These are phyloP conservation scores for Ophiostoma novo-ulmi DNA, from an alignment of 2,329 filamentous ascomycete genomes.

Conservation along the genomic window DNA sequence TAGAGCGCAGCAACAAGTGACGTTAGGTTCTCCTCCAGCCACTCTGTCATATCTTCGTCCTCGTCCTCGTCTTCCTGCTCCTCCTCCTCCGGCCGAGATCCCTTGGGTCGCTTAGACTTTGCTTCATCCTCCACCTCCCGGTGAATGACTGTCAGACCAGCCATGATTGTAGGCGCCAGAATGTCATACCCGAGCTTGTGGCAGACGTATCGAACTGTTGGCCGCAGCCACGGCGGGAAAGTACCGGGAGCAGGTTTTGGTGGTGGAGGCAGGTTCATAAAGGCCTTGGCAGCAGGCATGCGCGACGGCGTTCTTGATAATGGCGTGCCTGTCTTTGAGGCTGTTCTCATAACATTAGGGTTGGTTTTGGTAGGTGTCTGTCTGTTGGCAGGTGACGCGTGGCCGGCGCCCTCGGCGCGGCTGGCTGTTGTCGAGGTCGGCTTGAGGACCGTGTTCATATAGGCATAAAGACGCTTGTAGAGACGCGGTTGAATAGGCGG, in stretches of 20 bases:
- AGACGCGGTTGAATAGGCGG: constrained; percentile 74
- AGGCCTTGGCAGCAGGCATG: constrained; percentile 31
- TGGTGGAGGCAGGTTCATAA: neutral
- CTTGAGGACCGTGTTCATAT: constrained; percentile 66
- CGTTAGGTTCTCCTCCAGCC: constrained; percentile 46
- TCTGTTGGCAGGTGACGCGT: constrained; percentile 26
- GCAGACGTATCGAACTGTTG: constrained; percentile 62
- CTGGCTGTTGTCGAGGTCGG: neutral
- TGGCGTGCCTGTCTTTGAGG: neutral
- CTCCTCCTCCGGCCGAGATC: neutral
- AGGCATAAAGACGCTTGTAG: constrained; percentile 78
- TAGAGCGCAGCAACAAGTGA: constrained; percentile 56
- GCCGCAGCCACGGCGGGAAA: constrained; percentile 59
- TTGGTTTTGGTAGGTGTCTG: neutral
- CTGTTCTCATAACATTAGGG: neutral
- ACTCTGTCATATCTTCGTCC: constrained; percentile 41
- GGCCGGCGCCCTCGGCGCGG: neutral
- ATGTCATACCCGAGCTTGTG: constrained; percentile 54
- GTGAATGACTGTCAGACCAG: constrained; percentile 60
- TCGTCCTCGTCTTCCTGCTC: constrained; percentile 26
- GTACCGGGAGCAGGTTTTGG: neutral
- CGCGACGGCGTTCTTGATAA: neutral
- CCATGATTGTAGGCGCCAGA: constrained; percentile 67
- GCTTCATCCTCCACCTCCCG: constrained; percentile 24
- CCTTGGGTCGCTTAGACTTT: neutral